A percentile compares a stretch with the other conserved stretches of the same genome.
These are phyloP conservation scores for Stephanodiscus minutulus DNA, from an alignment of 108 stramenopile genomes.

Conservation along the genomic window DNA sequence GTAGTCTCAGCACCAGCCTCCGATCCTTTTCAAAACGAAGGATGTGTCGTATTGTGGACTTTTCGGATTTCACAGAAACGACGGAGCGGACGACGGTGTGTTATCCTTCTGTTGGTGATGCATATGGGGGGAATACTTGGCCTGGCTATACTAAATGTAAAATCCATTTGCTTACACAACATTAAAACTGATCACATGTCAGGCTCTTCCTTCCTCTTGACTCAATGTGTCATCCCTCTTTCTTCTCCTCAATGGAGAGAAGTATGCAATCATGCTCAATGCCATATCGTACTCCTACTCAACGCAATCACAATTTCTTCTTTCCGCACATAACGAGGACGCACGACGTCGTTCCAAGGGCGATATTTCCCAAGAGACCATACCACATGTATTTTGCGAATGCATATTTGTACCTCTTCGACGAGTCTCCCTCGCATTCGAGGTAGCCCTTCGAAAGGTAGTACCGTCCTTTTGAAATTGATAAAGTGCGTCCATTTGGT, in stretches of 20 bases:
- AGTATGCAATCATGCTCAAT: not conserved
- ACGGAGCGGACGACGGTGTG: no score
- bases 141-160: no score
- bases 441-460: conserved; percentile 41
- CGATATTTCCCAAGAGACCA: conserved; percentile 32
- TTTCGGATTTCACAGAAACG: no score
- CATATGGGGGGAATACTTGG: no score
- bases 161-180: not conserved
- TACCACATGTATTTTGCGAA: conserved; percentile 38
- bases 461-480: conserved; percentile 24
- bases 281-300: not conserved
- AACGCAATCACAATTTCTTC: conserved; percentile 23
- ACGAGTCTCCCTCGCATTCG: conserved; percentile 29
- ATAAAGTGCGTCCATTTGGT: not conserved
- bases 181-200: not conserved
- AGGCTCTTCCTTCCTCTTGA: not conserved
- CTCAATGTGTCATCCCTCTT: not conserved
- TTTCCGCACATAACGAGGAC: conserved; percentile 28
- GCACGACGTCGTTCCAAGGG: conserved; percentile 28
- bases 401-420: conserved; percentile 40
- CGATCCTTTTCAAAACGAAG: no score
- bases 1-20: no score
- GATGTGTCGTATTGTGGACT: no score
- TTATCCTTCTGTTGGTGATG: no score
- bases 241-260: no score